Evolutionary conservation across 1,139 yeast species (phyloP), one percentile per base, ranked within the genome.

Genomic region (Pneumocystis murina): DNA sequence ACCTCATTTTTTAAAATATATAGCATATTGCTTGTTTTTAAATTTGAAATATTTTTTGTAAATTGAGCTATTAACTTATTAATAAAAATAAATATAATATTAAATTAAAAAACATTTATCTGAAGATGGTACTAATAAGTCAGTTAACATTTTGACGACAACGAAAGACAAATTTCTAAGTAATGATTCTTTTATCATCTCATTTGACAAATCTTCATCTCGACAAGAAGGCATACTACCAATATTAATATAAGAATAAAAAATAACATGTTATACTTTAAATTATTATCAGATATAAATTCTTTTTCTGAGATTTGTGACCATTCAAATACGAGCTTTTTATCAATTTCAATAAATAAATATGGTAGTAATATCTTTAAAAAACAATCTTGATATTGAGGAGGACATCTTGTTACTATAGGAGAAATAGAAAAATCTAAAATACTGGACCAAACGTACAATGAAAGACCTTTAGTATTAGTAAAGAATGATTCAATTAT

Each of bases 361-460:
- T 81, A 84, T 0, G 97, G 96, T 67, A 92, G 76, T 68, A 92
- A 82, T 64, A 84, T 86, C 12, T 81, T 74, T 86, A 91, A 82
- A 71, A 92, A 92, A 1, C 80, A 76, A 62, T 81, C 82, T 61
- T 87, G 84, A 70, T 78, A 81, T 62, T 80, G 80, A 0, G 80
- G 79, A 0, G 98, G 98, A 74, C 98, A 92, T 71, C 88, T 87
- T 70, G 89, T 87, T 60, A 92, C 82, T 14, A 91, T 86, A 67
- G 88, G 87, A 68, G 98, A 81, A 64, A 92, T 80, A 67, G 95
- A 94, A 64, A 92, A 81, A 69, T 92, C 90, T 61, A 91, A 84
- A 86, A 92, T 87, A 72, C 92, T 97, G 68, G 95, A 86, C 98
- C 98, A 94, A 55, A 96, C 88, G 74, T 94, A 98, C 54, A 89